Evolutionary conservation across 176 grass and related monocot species (phyloP).

Genomic region (Stipa capillata): DNA sequence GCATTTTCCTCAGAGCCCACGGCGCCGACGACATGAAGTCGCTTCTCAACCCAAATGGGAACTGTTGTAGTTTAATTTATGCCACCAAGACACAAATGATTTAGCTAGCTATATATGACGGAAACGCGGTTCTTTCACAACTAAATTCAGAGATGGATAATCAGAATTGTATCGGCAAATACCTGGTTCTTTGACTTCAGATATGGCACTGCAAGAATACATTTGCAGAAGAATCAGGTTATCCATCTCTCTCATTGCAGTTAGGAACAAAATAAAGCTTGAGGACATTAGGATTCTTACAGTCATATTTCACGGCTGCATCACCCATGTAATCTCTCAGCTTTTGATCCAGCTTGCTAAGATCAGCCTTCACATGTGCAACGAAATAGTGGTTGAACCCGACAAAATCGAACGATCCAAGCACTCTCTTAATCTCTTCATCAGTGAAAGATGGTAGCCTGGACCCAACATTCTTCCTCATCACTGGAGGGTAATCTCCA

Average conservation of each 20-base stretch:
- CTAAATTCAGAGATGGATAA: neutral
- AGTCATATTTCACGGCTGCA: conserved; percentile 40
- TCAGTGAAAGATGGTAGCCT: conserved; percentile 48
- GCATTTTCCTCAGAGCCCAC: conserved; percentile 71
- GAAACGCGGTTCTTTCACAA: neutral
- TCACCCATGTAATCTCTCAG: conserved; percentile 59
- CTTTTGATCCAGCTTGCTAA: conserved; percentile 27
- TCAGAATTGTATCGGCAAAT: neutral
- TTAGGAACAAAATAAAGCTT: neutral
- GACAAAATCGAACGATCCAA: conserved; percentile 73
- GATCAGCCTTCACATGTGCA: conserved; percentile 45
- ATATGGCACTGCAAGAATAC: conserved; percentile 37
- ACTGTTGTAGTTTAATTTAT: neutral
- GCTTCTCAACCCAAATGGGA: neutral
- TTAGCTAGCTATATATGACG: neutral
- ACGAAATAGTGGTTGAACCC: conserved; percentile 79
- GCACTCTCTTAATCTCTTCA: conserved; percentile 42
- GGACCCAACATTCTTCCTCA: conserved; percentile 62
- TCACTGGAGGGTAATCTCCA: conserved; percentile 68
- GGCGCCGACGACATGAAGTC: conserved; percentile 25
- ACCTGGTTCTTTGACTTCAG: conserved; percentile 29
- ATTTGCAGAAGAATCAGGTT: neutral
- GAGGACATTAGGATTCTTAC: conserved; percentile 2
- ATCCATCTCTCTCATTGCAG: neutral
- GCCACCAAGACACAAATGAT: neutral